A percentile compares a stretch with the other conserved stretches of the same genome.
phyloP scores from a whole-genome alignment of 306 rosid genomes.

The Sicyos baderoa region DNA sequence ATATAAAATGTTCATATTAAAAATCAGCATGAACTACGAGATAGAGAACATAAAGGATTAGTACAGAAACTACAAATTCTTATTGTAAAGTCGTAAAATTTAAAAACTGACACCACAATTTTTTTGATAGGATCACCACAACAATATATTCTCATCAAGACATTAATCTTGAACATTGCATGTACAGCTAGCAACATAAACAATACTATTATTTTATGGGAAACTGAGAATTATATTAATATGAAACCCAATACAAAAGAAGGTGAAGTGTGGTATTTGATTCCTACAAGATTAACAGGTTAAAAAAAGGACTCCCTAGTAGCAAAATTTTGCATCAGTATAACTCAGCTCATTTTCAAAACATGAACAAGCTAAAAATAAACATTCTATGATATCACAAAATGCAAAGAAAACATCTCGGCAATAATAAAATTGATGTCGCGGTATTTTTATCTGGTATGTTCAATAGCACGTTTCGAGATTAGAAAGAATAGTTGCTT shows the following conservation, averaged over 20 bases:
- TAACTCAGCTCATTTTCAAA: not conserved
- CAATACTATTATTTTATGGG: not conserved
- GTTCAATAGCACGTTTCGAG: not conserved
- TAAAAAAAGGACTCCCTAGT: too few species aligned
- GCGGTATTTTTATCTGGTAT: not conserved
- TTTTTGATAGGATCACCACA: not conserved
- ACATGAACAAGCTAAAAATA: not conserved
- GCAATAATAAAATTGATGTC: not conserved
- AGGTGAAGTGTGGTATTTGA: not conserved
- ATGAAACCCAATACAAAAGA: not conserved
- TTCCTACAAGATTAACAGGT: too few species aligned
- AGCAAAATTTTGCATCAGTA: not conserved
- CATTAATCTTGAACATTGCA: not conserved
- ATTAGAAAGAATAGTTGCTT: not conserved
- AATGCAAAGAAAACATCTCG: not conserved
- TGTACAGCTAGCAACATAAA: not conserved
- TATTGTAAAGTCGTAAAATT: not conserved
- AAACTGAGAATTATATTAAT: not conserved
- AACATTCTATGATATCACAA: not conserved
- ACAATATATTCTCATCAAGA: not conserved
- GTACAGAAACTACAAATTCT: not conserved
- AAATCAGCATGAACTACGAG: not conserved
- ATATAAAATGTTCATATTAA: not conserved
- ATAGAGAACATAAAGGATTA: not conserved
- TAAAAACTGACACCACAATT: not conserved